Conservation (phyloP, 1,139 yeast genomes). For the Scheffersomyces stambukii region DNA sequence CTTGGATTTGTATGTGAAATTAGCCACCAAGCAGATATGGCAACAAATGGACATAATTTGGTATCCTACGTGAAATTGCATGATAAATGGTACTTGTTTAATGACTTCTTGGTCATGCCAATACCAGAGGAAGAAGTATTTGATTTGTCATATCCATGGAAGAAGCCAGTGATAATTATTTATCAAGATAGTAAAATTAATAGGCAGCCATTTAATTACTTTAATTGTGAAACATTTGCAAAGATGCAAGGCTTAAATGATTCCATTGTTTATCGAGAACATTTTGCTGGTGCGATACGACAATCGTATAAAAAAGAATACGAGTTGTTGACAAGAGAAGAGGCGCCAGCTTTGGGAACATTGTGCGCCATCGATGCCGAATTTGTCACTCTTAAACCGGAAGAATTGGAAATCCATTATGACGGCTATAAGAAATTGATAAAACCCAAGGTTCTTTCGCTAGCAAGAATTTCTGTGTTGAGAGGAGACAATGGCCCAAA, state of each 20-base stretch:
- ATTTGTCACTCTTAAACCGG: slow-evolving; percentile 80
- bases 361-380: slow-evolving; percentile 95
- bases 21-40: slow-evolving; percentile 47
- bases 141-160: slow-evolving; percentile 72
- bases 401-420: slow-evolving; percentile 67
- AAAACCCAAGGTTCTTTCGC: slow-evolving; percentile 69
- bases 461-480: slow-evolving; percentile 87
- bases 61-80: slow-evolving; percentile 56
- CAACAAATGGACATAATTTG: slow-evolving; percentile 44
- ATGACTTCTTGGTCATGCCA: slow-evolving; percentile 85
- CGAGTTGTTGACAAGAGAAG: slow-evolving; percentile 56
- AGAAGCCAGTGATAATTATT: slow-evolving; percentile 70
- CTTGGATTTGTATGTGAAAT: slow-evolving; percentile 70
- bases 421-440: slow-evolving; percentile 67
- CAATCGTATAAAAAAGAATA: slow-evolving; percentile 59
- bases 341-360: slow-evolving; percentile 72
- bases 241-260: slow-evolving; percentile 60
- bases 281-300: slow-evolving; percentile 68
- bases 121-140: slow-evolving; percentile 71
- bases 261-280: slow-evolving; percentile 67
- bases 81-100: slow-evolving; percentile 77
- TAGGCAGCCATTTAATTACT: slow-evolving; percentile 23
- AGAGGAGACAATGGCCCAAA: slow-evolving; percentile 67
- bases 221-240: slow-evolving; percentile 16
- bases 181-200: slow-evolving; percentile 52